A percentile compares a stretch with the other conserved stretches of the same genome.
These are phyloP conservation scores for Hypoxylon cercidicola DNA, from an alignment of 495 filamentous ascomycete genomes.

Conservation along the genomic window DNA sequence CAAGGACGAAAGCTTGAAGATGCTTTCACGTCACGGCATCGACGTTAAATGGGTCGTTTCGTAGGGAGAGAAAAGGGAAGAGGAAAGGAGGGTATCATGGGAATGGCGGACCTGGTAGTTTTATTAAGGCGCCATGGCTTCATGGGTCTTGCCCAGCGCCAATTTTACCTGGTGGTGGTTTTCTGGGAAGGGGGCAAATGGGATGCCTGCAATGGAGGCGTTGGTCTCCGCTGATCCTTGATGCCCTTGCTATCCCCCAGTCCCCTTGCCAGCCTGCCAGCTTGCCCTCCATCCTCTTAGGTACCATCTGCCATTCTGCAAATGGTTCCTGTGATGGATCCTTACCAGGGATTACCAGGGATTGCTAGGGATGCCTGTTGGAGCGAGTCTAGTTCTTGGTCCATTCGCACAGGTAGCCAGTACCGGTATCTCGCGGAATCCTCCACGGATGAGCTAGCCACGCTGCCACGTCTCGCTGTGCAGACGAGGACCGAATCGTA, in stretches of 20 bases:
- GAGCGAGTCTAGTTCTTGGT: constrained; percentile 9
- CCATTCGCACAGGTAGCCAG: constrained; percentile 28
- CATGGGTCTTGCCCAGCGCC: constrained; percentile 38
- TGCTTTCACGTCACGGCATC: constrained; percentile 63
- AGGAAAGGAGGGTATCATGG: constrained; percentile 49
- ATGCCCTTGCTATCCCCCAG: not conserved
- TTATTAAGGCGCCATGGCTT: constrained; percentile 46
- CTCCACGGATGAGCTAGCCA: constrained; percentile 8
- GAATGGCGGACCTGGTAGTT: constrained; percentile 42
- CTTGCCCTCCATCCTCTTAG: not conserved
- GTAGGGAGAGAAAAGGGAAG: constrained; percentile 53
- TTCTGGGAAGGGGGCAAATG: constrained; percentile 39
- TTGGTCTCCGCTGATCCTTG: constrained; percentile 37
- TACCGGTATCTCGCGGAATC: constrained; percentile 9
- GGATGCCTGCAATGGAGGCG: constrained; percentile 24
- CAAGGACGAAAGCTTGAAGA: constrained; percentile 62
- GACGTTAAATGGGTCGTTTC: constrained; percentile 57
- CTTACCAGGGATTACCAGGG: too few relatives aligned
- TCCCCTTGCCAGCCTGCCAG: constrained; percentile 23
- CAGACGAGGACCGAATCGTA: constrained; percentile 17
- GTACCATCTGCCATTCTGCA: constrained; percentile 22
- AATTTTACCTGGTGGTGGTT: constrained; percentile 45
- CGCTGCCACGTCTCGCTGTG: constrained; percentile 18
- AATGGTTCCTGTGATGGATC: constrained; percentile 39
- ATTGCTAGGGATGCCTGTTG: constrained; percentile 24